These are phyloP conservation scores for Ramaria rubella DNA, from an alignment of 768 basidiomycete species.

Conservation along the genomic window DNA sequence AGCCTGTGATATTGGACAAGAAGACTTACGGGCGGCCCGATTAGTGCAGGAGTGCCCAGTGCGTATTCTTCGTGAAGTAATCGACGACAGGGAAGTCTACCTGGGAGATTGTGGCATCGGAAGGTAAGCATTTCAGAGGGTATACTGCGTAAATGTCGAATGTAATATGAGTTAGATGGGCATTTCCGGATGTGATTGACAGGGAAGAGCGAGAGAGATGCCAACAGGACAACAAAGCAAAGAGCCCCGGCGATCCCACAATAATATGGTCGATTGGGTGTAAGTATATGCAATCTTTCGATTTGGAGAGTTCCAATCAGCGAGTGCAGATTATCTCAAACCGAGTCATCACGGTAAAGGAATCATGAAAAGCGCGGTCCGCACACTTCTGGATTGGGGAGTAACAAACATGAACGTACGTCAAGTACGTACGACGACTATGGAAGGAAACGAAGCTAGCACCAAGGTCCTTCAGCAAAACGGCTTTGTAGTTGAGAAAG, in stretches of 20 bases:
- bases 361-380: slow-evolving; percentile 63
- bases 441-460: slow-evolving; percentile 52
- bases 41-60: slow-evolving; percentile 41
- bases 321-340: slow-evolving; percentile 48
- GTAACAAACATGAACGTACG: slow-evolving; percentile 57
- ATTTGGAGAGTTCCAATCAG: neutral
- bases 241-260: slow-evolving; percentile 41
- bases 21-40: slow-evolving; percentile 15
- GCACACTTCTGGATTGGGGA: slow-evolving; percentile 51
- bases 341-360: slow-evolving; percentile 57
- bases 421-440: slow-evolving; percentile 39
- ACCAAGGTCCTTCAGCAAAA: slow-evolving; percentile 62
- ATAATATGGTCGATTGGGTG: slow-evolving; percentile 61
- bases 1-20: slow-evolving; percentile 26
- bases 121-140: slow-evolving; percentile 22
- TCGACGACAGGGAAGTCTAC: slow-evolving; percentile 46
- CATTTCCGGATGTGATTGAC: slow-evolving; percentile 27
- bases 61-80: slow-evolving; percentile 45
- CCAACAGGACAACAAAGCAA: slow-evolving; percentile 35
- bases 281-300: slow-evolving; percentile 23
- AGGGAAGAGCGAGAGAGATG: slow-evolving; percentile 29
- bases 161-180: neutral
- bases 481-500: slow-evolving; percentile 41
- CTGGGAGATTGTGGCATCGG: slow-evolving; percentile 40
- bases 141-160: neutral